These are phyloP conservation scores for Bimuria novae-zelandiae DNA, from an alignment of 2,329 filamentous ascomycete species.

Conservation along the genomic window DNA sequence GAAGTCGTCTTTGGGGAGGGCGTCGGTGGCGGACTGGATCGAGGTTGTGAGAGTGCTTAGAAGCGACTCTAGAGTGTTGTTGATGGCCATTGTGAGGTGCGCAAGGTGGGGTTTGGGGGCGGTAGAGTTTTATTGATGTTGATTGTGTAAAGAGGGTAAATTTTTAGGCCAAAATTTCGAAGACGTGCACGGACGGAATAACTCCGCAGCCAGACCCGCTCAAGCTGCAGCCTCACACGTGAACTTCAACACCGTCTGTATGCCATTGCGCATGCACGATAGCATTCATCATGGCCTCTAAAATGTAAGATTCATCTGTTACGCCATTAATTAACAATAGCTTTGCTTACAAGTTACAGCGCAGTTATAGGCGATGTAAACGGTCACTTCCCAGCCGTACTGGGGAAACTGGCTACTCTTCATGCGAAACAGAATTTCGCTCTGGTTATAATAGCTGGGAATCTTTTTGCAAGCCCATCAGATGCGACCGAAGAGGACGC, in stretches of 20 bases:
- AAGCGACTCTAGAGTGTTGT: conserved; percentile 47
- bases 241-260: background rate
- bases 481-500: conserved; percentile 58
- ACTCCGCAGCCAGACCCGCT: background rate
- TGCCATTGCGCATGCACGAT: background rate
- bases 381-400: conserved; percentile 74
- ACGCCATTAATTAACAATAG: background rate
- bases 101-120: background rate
- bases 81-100: conserved; percentile 46
- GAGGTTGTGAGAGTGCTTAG: conserved; percentile 59
- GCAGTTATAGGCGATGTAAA: conserved; percentile 84
- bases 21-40: conserved; percentile 62
- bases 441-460: conserved; percentile 81
- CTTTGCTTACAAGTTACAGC: conserved; percentile 49
- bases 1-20: conserved; percentile 62
- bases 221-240: conserved; percentile 8
- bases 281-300: conserved; percentile 55
- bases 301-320: conserved; percentile 55
- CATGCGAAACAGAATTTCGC: conserved; percentile 88
- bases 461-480: conserved; percentile 70
- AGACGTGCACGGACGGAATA: conserved; percentile 14
- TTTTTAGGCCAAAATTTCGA: background rate
- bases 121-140: background rate
- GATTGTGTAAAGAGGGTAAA: background rate
- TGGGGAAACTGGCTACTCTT: conserved; percentile 78